A percentile compares a stretch with the other conserved stretches of the same genome.
Conservation (phyloP, 805 yeast genomes). For the Saccharomyces eubayanus region DNA sequence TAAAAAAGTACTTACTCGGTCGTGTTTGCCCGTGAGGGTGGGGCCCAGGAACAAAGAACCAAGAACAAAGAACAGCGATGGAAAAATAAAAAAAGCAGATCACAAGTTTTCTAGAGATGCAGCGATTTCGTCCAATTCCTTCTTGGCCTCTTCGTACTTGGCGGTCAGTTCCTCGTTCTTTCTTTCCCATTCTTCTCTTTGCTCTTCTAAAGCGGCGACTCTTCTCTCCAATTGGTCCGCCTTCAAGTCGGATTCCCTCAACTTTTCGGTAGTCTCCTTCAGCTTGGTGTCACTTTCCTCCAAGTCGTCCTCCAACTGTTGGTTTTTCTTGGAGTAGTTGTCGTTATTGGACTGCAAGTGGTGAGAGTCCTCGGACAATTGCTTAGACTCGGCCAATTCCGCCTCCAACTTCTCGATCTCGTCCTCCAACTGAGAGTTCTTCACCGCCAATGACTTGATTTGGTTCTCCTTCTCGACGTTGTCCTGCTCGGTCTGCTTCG, state of each 20-base stretch:
- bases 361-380: constrained; percentile 84
- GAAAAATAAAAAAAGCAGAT: neutral
- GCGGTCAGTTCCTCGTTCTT: constrained; percentile 78
- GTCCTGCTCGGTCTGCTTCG: constrained; percentile 82
- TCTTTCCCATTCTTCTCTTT: constrained; percentile 82
- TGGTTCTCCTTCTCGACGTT: constrained; percentile 84
- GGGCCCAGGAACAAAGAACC: neutral
- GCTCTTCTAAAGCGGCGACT: constrained; percentile 81
- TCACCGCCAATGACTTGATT: constrained; percentile 83
- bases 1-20: neutral
- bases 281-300: constrained; percentile 78
- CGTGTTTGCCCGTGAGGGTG: neutral
- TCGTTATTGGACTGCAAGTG: constrained; percentile 83
- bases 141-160: constrained; percentile 72
- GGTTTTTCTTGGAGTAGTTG: constrained; percentile 81
- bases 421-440: constrained; percentile 78
- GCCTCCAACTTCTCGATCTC: constrained; percentile 57
- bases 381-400: constrained; percentile 67
- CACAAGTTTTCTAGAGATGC: constrained; percentile 68
- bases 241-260: constrained; percentile 88
- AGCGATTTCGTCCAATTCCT: constrained; percentile 90
- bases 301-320: constrained; percentile 70
- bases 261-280: constrained; percentile 83
- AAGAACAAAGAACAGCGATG: neutral
- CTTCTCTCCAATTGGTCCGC: constrained; percentile 92